These are phyloP conservation scores for Neoboletus subvelutipes DNA, from an alignment of 768 basidiomycete genomes.

Conservation along the genomic window DNA sequence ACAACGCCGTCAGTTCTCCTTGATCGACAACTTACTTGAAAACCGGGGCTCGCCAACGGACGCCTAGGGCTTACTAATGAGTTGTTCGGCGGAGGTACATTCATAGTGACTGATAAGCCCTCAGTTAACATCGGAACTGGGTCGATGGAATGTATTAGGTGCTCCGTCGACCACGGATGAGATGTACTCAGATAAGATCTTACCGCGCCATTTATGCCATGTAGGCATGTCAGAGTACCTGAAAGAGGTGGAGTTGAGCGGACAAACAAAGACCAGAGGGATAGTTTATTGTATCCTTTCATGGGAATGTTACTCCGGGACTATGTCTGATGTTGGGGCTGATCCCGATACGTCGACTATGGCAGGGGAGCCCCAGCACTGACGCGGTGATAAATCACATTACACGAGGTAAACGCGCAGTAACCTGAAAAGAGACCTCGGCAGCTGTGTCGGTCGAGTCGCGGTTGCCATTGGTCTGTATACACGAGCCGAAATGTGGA, in stretches of 20 bases:
- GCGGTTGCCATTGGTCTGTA: conserved; percentile 1
- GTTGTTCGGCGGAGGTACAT: neutral
- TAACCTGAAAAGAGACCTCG: conserved; percentile 2
- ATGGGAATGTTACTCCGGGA: neutral
- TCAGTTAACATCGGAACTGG: conserved; percentile 5
- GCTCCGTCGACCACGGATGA: conserved; percentile 7
- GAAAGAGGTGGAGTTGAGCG: neutral
- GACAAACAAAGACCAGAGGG: neutral
- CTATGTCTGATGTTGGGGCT: neutral
- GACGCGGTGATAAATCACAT: conserved; percentile 1
- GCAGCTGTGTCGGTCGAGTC: neutral
- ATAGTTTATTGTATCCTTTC: neutral
- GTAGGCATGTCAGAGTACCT: neutral
- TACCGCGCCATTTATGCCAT: neutral
- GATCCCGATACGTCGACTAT: conserved; percentile 8
- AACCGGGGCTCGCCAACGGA: conserved; percentile 13
- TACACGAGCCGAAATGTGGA: conserved; percentile 1
- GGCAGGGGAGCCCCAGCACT: neutral
- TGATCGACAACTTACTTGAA: conserved; percentile 19
- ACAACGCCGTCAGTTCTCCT: neutral
- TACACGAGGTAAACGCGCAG: conserved; percentile 12
- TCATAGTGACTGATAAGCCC: neutral
- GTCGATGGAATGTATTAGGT: neutral
- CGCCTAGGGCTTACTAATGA: conserved; percentile 2
- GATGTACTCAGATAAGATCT: neutral